A percentile compares a stretch with the other conserved stretches of the same genome.
phyloP scores from a whole-genome alignment of 306 rosid species.

The Clitoria ternatea region DNA sequence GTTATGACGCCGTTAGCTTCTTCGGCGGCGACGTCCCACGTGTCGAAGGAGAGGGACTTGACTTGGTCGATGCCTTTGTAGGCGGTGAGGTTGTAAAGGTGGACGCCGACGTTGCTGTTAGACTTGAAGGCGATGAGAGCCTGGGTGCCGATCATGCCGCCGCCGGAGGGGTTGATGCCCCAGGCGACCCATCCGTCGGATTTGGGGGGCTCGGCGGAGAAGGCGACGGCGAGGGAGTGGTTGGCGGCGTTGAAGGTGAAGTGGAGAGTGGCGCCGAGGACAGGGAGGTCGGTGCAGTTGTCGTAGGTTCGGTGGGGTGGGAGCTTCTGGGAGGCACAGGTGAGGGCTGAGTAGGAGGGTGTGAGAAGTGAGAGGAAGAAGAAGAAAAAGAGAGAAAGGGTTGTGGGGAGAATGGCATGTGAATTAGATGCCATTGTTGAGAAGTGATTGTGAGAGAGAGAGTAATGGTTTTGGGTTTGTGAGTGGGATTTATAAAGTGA shows the following conservation, averaged over 20 bases:
- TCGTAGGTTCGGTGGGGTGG: constrained; percentile 28
- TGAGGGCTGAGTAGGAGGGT: constrained; percentile 34
- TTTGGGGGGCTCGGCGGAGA: constrained; percentile 28
- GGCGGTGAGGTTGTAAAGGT: constrained; percentile 37
- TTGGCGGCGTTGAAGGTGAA: constrained; percentile 52
- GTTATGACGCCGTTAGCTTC: background rate
- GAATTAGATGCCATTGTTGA: constrained; percentile 28
- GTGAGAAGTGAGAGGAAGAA: constrained; percentile 25
- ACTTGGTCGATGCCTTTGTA: background rate
- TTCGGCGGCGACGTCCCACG: constrained; percentile 34
- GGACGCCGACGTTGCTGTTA: background rate
- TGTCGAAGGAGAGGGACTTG: constrained; percentile 28
- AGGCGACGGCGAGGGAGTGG: constrained; percentile 61
- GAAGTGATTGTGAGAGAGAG: background rate
- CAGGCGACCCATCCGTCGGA: constrained; percentile 64
- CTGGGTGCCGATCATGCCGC: constrained; percentile 55
- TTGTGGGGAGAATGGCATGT: background rate
- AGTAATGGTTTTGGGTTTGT: background rate
- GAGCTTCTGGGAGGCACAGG: constrained; percentile 46
- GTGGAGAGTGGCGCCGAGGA: constrained; percentile 49
- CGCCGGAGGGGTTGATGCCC: constrained; percentile 58
- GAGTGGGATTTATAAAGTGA: background rate
- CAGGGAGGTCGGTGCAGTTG: constrained; percentile 53
- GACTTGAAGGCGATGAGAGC: constrained; percentile 46
- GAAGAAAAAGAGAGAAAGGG: background rate